These are phyloP conservation scores for Acacia pycnantha DNA, from an alignment of 331 rosid species.

Conservation along the genomic window DNA sequence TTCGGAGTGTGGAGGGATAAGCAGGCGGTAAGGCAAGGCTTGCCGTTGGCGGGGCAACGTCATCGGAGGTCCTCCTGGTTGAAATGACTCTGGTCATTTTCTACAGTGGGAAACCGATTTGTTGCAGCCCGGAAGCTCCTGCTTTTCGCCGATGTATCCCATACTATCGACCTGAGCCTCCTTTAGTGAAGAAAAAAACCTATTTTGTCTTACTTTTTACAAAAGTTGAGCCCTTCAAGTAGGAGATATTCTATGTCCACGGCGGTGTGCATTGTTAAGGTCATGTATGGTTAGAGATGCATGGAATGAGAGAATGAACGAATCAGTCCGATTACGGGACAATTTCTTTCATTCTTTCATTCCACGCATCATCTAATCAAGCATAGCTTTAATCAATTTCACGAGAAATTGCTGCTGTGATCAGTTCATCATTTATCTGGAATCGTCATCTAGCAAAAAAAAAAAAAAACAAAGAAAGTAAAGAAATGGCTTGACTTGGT, in stretches of 20 bases:
- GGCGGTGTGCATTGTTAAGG: background rate
- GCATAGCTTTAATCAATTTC: background rate
- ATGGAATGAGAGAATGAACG: constrained; percentile 2
- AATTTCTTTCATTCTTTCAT: background rate
- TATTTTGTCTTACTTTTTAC: background rate
- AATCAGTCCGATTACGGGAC: background rate
- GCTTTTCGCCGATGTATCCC: background rate
- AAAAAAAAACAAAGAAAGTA: background rate
- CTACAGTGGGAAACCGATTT: background rate
- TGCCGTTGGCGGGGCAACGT: background rate
- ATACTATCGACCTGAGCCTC: background rate
- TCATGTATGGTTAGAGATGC: constrained; percentile 18
- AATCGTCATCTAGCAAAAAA: background rate
- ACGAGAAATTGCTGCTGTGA: background rate
- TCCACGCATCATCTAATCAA: constrained; percentile 21
- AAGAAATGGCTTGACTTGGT: background rate
- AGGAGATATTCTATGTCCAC: background rate
- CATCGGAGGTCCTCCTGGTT: background rate
- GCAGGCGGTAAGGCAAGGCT: background rate
- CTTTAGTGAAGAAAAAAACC: background rate
- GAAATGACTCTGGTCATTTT: background rate
- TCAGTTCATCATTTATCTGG: background rate
- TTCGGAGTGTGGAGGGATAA: constrained; percentile 10
- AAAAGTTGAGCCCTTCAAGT: background rate
- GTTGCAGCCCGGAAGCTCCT: constrained; percentile 8